Evolutionary conservation across 225 moss, liverwort and hornwort species (phyloP).

Genomic region (Polytrichum formosum): DNA sequence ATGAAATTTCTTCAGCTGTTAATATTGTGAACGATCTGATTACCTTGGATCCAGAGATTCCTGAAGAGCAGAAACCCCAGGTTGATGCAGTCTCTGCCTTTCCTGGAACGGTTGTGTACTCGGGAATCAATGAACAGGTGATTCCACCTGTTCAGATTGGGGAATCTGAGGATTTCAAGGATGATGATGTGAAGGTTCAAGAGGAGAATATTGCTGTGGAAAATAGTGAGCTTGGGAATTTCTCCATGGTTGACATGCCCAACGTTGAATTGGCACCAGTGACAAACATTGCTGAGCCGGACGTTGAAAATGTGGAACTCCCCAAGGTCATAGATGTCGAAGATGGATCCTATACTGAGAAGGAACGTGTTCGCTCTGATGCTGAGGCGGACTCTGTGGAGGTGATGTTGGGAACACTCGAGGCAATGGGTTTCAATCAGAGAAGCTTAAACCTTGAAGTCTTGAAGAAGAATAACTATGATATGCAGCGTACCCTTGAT

Average conservation of each 20-base stretch:
- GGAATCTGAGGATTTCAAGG: background rate
- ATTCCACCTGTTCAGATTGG: background rate
- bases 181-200: conserved; percentile 22
- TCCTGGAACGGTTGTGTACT: background rate
- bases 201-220: conserved; percentile 55
- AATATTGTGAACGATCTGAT: background rate
- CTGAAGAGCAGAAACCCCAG: conserved; percentile 31
- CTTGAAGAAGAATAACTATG: conserved; percentile 65
- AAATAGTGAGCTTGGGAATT: conserved; percentile 73
- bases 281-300: conserved; percentile 1
- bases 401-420: conserved; percentile 43
- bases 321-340: background rate
- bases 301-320: conserved; percentile 7
- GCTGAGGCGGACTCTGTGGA: conserved; percentile 25
- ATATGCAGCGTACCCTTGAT: conserved; percentile 73
- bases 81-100: conserved; percentile 3
- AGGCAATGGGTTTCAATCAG: conserved; percentile 79
- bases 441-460: conserved; percentile 63
- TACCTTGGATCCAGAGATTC: background rate
- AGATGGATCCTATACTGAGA: conserved; percentile 2
- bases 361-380: conserved; percentile 10
- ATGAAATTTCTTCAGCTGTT: background rate
- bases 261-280: conserved; percentile 17
- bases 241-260: conserved; percentile 92
- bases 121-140: background rate